These are phyloP conservation scores for Penicillium odoratum DNA, from an alignment of 495 filamentous ascomycete species.

Conservation along the genomic window DNA sequence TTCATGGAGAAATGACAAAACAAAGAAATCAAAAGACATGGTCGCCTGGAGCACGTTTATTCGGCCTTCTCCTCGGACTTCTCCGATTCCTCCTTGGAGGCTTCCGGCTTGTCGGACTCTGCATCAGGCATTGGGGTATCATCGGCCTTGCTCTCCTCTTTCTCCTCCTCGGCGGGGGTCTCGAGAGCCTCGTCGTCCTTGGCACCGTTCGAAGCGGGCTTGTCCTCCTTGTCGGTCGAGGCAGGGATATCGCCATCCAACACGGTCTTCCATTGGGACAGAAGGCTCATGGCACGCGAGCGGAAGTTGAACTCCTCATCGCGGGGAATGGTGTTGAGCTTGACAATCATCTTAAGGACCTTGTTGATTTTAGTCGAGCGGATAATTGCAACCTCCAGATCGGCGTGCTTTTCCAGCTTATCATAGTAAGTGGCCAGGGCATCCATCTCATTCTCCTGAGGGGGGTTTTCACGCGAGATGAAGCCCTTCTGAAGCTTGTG, in stretches of 20 bases:
- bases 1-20: constrained; percentile 8
- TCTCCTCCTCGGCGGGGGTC: constrained; percentile 46
- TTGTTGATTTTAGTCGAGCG: constrained; percentile 89
- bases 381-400: constrained; percentile 85
- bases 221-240: constrained; percentile 44
- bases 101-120: constrained; percentile 22
- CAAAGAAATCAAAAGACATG: not conserved
- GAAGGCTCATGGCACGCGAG: constrained; percentile 66
- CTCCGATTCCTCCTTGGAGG: constrained; percentile 13
- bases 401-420: constrained; percentile 74
- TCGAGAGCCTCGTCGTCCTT: constrained; percentile 48
- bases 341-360: constrained; percentile 86
- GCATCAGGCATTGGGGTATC: constrained; percentile 43
- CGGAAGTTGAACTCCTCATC: constrained; percentile 87
- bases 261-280: constrained; percentile 80
- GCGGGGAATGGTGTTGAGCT: constrained; percentile 74
- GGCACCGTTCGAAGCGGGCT: constrained; percentile 51
- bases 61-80: constrained; percentile 20
- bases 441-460: constrained; percentile 87
- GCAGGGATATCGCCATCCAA: constrained; percentile 57
- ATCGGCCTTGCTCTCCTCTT: constrained; percentile 48
- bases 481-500: constrained; percentile 92
- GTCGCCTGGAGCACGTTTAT: constrained; percentile 7
- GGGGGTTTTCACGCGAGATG: constrained; percentile 73
- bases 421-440: constrained; percentile 75